Evolutionary conservation across 1,284 basidiomycete genomes (phyloP).

Genomic region (Pascua sp.): DNA sequence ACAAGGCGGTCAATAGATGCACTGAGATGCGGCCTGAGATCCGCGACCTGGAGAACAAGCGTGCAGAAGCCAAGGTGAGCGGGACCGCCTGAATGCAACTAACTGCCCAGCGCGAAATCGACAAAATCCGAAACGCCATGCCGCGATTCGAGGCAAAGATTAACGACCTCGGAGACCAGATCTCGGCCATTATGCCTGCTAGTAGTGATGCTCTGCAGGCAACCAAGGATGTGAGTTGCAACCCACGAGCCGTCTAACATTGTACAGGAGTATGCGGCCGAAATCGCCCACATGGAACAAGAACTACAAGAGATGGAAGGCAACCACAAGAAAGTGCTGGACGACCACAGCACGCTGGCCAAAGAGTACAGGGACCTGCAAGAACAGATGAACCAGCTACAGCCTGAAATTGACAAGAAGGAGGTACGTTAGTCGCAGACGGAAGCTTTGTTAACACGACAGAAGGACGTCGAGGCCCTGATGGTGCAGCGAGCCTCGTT

Average conservation of each 20-base stretch:
- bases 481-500: neutral
- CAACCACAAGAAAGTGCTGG: neutral
- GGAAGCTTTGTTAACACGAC: neutral
- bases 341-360: neutral
- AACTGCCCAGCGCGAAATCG: no score
- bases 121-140: no score
- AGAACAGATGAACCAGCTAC: slow-evolving; percentile 61
- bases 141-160: neutral
- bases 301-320: neutral
- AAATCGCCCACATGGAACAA: neutral
- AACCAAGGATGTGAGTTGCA: neutral
- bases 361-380: slow-evolving; percentile 59
- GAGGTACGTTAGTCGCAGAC: neutral
- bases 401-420: neutral
- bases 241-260: neutral
- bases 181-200: neutral
- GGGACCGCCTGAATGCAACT: no score
- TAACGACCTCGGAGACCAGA: neutral
- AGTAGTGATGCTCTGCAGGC: neutral
- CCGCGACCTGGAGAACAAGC: neutral
- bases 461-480: slow-evolving; percentile 3
- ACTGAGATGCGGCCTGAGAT: neutral
- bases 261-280: neutral
- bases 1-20: no score
- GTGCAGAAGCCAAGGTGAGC: no score